Evolutionary conservation across 148 eudicot species (phyloP).

Genomic region (Rhododendron ferrugineum): DNA sequence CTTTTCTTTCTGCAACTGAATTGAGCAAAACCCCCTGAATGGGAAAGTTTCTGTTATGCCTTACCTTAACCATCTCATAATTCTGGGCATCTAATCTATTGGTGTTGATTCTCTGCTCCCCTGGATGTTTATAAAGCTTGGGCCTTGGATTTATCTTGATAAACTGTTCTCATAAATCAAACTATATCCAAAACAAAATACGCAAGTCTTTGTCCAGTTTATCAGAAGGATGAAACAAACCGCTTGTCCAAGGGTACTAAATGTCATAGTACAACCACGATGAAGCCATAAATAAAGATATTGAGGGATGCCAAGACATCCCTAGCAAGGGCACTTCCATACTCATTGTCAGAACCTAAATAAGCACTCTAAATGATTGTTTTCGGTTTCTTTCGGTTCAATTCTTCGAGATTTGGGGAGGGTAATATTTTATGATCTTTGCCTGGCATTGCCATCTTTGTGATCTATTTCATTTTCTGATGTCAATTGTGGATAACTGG

Average conservation of each 20-base stretch:
- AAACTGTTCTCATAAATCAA: background rate
- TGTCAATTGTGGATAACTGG: background rate
- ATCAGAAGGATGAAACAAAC: background rate
- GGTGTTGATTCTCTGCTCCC: background rate
- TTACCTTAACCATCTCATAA: background rate
- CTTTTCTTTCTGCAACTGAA: background rate
- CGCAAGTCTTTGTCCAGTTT: background rate
- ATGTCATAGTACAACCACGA: background rate
- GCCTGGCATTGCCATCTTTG: background rate
- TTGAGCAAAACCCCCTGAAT: background rate
- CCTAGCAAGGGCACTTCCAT: background rate
- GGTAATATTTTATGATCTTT: background rate
- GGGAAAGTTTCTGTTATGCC: background rate
- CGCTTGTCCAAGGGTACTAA: background rate
- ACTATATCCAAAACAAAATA: background rate
- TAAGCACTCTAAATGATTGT: too few species aligned
- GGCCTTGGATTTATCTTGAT: background rate
- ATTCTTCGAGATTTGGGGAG: background rate
- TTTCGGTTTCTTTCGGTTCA: background rate
- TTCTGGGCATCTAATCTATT: background rate
- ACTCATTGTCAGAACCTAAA: background rate
- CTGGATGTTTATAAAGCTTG: background rate
- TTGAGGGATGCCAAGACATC: background rate
- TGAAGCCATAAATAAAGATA: background rate
- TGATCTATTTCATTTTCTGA: background rate